Evolutionary conservation across 2,329 filamentous ascomycete species (phyloP), one percentile per base, ranked within the genome.

Genomic region (Talaromyces amestolkiae): DNA sequence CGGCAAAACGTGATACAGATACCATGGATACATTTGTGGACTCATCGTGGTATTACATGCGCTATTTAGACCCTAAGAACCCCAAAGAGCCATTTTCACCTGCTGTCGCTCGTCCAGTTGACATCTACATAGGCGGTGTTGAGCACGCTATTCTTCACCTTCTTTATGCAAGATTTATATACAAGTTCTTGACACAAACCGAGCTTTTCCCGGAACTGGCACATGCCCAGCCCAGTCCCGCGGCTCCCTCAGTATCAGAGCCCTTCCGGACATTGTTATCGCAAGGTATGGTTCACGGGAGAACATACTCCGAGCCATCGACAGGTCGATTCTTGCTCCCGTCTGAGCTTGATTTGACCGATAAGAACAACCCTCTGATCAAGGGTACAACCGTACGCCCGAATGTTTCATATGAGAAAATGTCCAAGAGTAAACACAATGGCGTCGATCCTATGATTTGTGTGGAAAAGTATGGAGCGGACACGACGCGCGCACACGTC

Each of bases 1-100:
- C 86, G 27, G 93, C 91, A 7, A 90, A 87, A 74, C 86, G 93
- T 68, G 93, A 97, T 69, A 96, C 93, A 0, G 93, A 97, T 75
- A 97, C 93, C 2, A 96, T 97, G 93, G 93, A 97, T 76, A 97
- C 93, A 0, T 97, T 97, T 78, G 93, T 97, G 67, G 93, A 96
- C 78, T 96, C 92, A 1, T 96, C 92, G 63, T 97, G 93, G 93
- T 97, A 97, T 77, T 96, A 89, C 73, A 87, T 93, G 79, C 86
- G 92, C 13, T 96, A 92, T 71, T 78, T 89, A 33, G 91, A 96
- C 71, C 82, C 90, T 0, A 81, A 87, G 19, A 93, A 95, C 69
- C 69, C 81, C 15, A 72, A 83, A 1, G 75, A 80, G 15, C 87
- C 87, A 0, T 88, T 96, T 68, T 87, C 86, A 0, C 78, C 87